Evolutionary conservation across 768 basidiomycete genomes (phyloP).

Genomic region (Nevesoporus exiguus): DNA sequence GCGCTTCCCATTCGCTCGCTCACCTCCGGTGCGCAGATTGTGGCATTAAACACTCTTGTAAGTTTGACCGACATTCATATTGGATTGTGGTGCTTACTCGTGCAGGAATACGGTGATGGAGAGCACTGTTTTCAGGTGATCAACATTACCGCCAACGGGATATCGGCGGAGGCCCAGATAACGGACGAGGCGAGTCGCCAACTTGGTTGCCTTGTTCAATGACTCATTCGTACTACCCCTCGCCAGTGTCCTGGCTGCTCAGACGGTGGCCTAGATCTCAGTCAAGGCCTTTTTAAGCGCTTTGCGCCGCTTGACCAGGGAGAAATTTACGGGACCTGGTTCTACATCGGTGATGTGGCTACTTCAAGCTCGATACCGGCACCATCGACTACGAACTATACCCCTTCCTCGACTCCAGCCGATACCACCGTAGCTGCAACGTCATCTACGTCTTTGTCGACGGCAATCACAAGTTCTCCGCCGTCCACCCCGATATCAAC

Average conservation of each 20-base stretch:
- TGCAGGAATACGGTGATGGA: conserved; percentile 40
- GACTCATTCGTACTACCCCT: not conserved
- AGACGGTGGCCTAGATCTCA: conserved; percentile 44
- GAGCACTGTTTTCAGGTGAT: conserved; percentile 44
- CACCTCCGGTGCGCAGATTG: conserved; percentile 33
- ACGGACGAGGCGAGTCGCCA: conserved; percentile 39
- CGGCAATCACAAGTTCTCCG: conserved; percentile 10
- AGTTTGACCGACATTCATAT: conserved; percentile 6
- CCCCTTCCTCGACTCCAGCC: conserved; percentile 18
- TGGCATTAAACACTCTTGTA: conserved; percentile 42
- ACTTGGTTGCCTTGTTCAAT: not conserved
- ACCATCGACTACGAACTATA: conserved; percentile 18
- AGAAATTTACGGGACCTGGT: conserved; percentile 41
- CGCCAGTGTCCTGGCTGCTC: conserved; percentile 40
- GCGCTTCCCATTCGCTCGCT: not conserved
- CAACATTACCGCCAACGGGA: conserved; percentile 39
- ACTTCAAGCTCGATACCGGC: conserved; percentile 20
- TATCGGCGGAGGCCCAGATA: conserved; percentile 40
- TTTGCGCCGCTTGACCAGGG: conserved; percentile 37
- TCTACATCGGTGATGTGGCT: conserved; percentile 26
- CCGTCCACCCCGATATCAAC: conserved; percentile 8
- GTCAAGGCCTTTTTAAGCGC: conserved; percentile 41
- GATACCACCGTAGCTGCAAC: conserved; percentile 11
- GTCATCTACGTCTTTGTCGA: conserved; percentile 4
- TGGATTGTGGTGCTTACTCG: not conserved